phyloP scores from a whole-genome alignment of 345 rosid species.

The Eucalyptus cloeziana region DNA sequence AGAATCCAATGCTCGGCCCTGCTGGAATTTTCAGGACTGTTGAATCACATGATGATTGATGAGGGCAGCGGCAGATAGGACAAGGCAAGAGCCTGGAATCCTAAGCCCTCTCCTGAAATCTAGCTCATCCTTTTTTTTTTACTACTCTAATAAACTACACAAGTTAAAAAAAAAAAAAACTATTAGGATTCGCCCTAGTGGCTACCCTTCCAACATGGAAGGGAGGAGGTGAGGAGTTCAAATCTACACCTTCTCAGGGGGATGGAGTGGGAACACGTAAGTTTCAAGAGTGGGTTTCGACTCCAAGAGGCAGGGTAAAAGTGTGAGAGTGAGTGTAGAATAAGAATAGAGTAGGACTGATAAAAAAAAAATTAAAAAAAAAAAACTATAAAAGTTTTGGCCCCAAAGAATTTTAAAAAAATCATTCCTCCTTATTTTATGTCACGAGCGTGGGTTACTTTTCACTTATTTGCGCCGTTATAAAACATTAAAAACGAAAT shows the following conservation, averaged over 20 bases:
- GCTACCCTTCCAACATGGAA: too few species aligned
- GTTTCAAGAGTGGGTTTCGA: too few species aligned
- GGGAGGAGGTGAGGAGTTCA: too few species aligned
- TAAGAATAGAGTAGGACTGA: too few species aligned
- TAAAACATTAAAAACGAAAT: background rate
- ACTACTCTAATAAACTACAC: background rate
- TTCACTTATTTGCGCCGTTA: background rate
- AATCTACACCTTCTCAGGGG: too few species aligned
- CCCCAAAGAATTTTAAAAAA: accelerated
- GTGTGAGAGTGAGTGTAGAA: too few species aligned
- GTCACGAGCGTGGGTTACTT: background rate
- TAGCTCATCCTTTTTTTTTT: background rate
- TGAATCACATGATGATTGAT: background rate
- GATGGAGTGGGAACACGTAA: too few species aligned
- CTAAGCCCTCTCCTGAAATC: background rate
- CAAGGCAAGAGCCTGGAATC: background rate
- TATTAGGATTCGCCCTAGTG: too few species aligned
- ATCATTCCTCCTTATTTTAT: background rate
- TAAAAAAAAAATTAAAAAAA: too few species aligned
- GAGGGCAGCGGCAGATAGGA: background rate
- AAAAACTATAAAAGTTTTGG: background rate
- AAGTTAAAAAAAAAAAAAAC: background rate
- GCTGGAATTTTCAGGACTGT: background rate
- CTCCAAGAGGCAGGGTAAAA: too few species aligned
- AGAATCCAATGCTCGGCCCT: background rate